Percentiles rank a stretch among this genome's conserved stretches.
Evolutionary conservation across 2,329 filamentous ascomycete species (phyloP).

Genomic region (Xylariales sp.): DNA sequence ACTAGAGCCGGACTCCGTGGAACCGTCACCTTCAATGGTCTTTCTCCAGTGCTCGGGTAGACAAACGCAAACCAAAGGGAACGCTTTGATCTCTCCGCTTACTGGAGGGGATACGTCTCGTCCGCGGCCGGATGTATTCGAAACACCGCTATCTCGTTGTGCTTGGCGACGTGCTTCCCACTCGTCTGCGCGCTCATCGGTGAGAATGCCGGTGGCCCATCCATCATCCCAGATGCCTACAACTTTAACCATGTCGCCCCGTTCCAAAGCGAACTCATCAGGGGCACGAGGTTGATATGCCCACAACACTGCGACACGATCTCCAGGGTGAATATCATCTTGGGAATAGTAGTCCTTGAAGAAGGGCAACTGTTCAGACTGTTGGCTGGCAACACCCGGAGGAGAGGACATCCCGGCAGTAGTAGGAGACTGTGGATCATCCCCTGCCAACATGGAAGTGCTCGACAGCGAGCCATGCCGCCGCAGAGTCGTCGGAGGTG

Average conservation of each 20-base stretch:
- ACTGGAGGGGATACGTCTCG: constrained; percentile 59
- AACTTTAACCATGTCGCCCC: constrained; percentile 96
- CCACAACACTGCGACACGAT: constrained; percentile 89
- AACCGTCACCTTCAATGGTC: constrained; percentile 86
- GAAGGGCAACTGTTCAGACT: constrained; percentile 91
- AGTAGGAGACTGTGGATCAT: constrained; percentile 69
- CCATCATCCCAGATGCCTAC: constrained; percentile 99
- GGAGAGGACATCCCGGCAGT: constrained; percentile 80
- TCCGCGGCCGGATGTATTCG: constrained; percentile 64
- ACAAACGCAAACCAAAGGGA: constrained; percentile 94
- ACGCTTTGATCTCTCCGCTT: constrained; percentile 89
- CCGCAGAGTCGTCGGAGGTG: constrained; percentile 56
- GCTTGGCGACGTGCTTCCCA: constrained; percentile 74
- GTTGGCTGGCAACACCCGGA: constrained; percentile 76
- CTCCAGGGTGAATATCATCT: constrained; percentile 89
- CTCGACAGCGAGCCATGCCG: constrained; percentile 88
- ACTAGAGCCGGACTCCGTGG: constrained; percentile 57
- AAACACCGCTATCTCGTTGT: constrained; percentile 91
- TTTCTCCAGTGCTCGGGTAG: constrained; percentile 94
- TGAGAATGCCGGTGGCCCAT: constrained; percentile 89
- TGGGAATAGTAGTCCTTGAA: constrained; percentile 99
- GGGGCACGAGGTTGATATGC: constrained; percentile 91
- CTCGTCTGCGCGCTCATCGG: constrained; percentile 80
- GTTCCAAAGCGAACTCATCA: constrained; percentile 89
- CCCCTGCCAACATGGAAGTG: constrained; percentile 67